phyloP scores from a whole-genome alignment of 2,329 filamentous ascomycete species.

The Sarocladium brachiariae region DNA sequence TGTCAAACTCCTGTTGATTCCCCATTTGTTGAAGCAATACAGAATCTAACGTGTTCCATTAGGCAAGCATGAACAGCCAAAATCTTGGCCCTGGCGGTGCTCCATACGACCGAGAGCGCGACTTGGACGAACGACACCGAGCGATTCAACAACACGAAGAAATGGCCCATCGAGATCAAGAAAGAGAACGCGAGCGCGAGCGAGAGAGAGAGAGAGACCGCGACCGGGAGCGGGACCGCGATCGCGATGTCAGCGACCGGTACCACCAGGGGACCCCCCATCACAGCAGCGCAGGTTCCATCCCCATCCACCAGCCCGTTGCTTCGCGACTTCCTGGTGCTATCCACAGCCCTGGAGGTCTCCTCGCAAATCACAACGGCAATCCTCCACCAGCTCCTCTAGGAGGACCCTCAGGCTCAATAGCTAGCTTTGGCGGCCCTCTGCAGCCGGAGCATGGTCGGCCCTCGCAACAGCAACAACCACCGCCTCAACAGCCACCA shows the following conservation, averaged over 20 bases:
- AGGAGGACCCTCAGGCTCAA: slow-evolving; percentile 43
- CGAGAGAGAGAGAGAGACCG: slow-evolving; percentile 61
- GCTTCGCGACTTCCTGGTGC: slow-evolving; percentile 72
- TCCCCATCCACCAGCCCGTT: slow-evolving; percentile 91
- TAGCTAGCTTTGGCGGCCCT: slow-evolving; percentile 47
- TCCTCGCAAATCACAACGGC: slow-evolving; percentile 68
- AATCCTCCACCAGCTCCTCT: slow-evolving; percentile 32
- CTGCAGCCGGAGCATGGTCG: slow-evolving; percentile 46
- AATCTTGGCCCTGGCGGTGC: slow-evolving; percentile 30
- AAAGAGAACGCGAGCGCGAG: slow-evolving; percentile 49
- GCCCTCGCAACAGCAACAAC: slow-evolving; percentile 41
- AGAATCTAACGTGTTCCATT: too few relatives aligned
- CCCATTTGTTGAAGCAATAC: too few relatives aligned
- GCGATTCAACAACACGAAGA: slow-evolving; percentile 41
- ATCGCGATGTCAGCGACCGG: slow-evolving; percentile 60
- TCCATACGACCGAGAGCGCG: slow-evolving; percentile 42
- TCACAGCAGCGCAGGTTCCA: slow-evolving; percentile 80
- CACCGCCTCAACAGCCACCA: slow-evolving; percentile 29
- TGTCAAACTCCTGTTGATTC: too few relatives aligned
- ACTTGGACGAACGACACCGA: slow-evolving; percentile 42
- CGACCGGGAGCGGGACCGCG: slow-evolving; percentile 55
- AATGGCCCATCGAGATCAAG: slow-evolving; percentile 36
- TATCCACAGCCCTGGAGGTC: slow-evolving; percentile 86
- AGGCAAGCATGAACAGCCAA: slow-evolving; percentile 39
- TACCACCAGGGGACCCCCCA: slow-evolving; percentile 61